Evolutionary conservation across 257 asterid species (phyloP), one percentile per base, ranked within the genome.

Genomic region (Scutellaria barbata): DNA sequence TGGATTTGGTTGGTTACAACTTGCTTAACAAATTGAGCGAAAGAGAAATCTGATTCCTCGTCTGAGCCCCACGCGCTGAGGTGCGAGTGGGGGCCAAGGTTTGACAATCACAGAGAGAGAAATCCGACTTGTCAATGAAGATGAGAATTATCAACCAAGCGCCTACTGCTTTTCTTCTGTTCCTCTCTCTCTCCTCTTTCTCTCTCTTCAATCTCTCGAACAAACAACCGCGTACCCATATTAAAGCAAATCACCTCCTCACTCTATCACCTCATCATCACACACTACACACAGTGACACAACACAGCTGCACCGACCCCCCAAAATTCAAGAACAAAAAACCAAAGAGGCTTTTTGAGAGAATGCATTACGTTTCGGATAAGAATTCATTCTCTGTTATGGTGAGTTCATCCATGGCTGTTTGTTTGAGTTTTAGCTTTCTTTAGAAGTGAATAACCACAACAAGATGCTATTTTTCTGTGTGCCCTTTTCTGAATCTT

Each of bases 211-310:
- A 22, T 22, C 74, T 43, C 56, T 45, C 68, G 7, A 18, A 25
- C 73, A 69, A 72, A 63, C 77, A 64, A 57, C 77, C 64, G 75
- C 80, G 66, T 48, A 68, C 69, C 63, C 79, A 67, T 57, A 48
- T 41, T 43, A 53, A 57, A 62, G 46, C 63, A 35, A 59, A 75
- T 17, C 54, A 69, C 76, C 76, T 69, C 76, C 80, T 69, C 52
- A 45, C 64, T 70, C 80, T 74, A 76, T 76, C 76, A 63, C 80
- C 72, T 76, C 72, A 63, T 69, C 80, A 62, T 69, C 80, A 62
- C 74, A 65, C 79, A 75, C 74, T 13, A 33, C 76, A 25, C 80
- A 76, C 67, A 66, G 72, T 64, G 30, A 33, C 14, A 48, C 71
- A 63, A 4, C 10, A 30, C 35, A 30, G 35, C 35, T 30, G 12